Evolutionary conservation across 164 flowering plant genomes (phyloP).

Genomic region (Euptelea pleiosperma): DNA sequence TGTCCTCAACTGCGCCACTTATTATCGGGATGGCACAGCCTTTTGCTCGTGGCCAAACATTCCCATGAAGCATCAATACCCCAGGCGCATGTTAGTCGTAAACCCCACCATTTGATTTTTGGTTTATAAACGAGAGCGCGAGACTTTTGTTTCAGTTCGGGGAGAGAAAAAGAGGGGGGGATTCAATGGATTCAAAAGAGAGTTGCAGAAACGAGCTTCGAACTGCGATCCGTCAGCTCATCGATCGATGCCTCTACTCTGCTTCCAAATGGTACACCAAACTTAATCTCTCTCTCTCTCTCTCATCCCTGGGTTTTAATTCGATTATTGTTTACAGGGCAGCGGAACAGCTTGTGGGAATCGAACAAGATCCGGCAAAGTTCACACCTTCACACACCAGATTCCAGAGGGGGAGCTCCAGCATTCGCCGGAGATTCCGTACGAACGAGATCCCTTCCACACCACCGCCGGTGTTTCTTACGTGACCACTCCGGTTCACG

Average conservation of each 20-base stretch:
- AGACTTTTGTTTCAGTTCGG: neutral
- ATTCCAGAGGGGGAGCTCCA: constrained; percentile 81
- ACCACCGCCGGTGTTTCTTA: constrained; percentile 57
- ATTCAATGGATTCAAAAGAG: constrained; percentile 49
- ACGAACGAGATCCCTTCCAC: constrained; percentile 54
- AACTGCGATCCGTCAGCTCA: constrained; percentile 77
- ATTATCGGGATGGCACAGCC: too few relatives aligned
- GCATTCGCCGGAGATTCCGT: constrained; percentile 64
- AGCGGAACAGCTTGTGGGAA: constrained; percentile 89
- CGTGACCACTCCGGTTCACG: constrained; percentile 55
- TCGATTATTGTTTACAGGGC: constrained; percentile 49
- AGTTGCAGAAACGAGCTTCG: constrained; percentile 77
- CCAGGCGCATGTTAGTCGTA: neutral
- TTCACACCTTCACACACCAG: constrained; percentile 76
- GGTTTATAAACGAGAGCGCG: constrained; percentile 5
- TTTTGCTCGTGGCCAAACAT: too few relatives aligned
- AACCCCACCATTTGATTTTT: neutral
- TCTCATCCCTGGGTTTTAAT: neutral
- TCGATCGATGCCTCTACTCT: constrained; percentile 91
- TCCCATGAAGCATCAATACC: too few relatives aligned
- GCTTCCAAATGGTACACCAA: constrained; percentile 79
- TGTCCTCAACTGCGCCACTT: too few relatives aligned
- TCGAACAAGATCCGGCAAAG: constrained; percentile 86
- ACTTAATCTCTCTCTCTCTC: neutral
- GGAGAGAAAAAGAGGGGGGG: neutral